Evolutionary conservation across 352 stramenopile genomes (phyloP).

Genomic region (Globisporangium cederbergense): DNA sequence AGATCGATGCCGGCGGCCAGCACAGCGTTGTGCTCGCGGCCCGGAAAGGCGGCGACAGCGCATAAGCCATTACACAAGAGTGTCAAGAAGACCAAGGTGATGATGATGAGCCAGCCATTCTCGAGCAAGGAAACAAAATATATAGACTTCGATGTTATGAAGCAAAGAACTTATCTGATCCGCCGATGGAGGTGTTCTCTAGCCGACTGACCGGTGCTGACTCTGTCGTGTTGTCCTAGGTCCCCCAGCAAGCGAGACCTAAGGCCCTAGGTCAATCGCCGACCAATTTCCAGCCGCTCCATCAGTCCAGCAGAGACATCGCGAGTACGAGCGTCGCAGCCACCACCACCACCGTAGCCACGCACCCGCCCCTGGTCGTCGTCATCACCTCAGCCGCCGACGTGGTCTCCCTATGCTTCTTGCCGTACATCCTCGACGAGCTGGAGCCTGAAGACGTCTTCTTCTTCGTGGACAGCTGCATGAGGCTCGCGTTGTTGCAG

Average conservation of each 20-base stretch:
- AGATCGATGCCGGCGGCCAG: conserved; percentile 85
- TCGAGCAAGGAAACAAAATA: conserved; percentile 1
- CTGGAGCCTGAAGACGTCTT: conserved; percentile 18
- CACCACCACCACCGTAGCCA: not conserved
- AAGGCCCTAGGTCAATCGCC: not conserved
- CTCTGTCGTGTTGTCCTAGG: not conserved
- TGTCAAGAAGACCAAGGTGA: not conserved
- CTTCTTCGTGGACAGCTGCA: conserved; percentile 40
- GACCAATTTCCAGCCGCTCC: not conserved
- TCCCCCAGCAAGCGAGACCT: not conserved
- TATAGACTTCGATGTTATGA: conserved; percentile 6
- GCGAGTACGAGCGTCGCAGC: not conserved
- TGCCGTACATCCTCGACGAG: not conserved
- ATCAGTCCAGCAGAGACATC: not conserved
- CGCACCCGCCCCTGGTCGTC: not conserved
- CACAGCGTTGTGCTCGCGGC: conserved; percentile 77
- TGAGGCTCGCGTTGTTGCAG: conserved; percentile 32
- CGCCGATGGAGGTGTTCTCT: not conserved
- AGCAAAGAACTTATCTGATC: not conserved
- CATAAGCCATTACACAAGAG: not conserved
- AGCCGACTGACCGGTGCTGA: too few relatives aligned
- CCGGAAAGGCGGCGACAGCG: not conserved
- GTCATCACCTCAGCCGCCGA: not conserved
- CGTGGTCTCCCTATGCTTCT: conserved; percentile 8
- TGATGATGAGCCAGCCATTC: not conserved